Base-by-base conservation (phyloP, 1,284 basidiomycete genomes). In the Inonotus obliquus region DNA sequence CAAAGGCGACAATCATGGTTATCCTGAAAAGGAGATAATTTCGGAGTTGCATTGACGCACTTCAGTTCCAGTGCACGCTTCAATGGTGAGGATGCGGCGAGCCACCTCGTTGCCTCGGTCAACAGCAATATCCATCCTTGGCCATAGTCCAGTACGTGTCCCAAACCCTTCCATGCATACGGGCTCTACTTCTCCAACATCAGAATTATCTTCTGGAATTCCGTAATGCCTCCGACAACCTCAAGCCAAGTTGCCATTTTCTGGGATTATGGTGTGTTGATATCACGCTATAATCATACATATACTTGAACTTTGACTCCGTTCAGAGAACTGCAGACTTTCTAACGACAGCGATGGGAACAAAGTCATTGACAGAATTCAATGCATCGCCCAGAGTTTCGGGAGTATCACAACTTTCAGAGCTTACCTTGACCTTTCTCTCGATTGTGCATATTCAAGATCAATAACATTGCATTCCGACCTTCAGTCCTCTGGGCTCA, bases 221-320 rank as follows among this genome's bases (percentile, higher is more conserved):
- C 19, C 13, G 25, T 23, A 23, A 49, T 49, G 47, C 6, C 19
- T 21, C 41, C 47, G 25, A 49, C 51, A 52, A 7, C 5, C 29
- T 35, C 51, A n/a, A 52, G 27, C 17, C 72, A 76, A 53, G 81
- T 84, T 52, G 81, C 80, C 59, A 76, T 86, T 37, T 86, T 84
- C 65, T 86, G 85, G 84, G 84, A 86, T 69, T 81, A 80, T 66
- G 84, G 84, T 84, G 60, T 48, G 11, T 41, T 44, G 37, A 23
- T 39, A 19, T n/a, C 44, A 27, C n/a, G 54, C n/a, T 17, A 39
- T 39, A 45, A 19, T 14, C 53, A 23, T 21, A n/a, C n/a, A n/a
- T 65, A 19, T 56, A 44, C 57, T 52, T 35, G n/a, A 35, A 49
- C 44, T 21, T 45, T 38, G 9, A 19, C 4, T 41, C n/a, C 27